Conservation (phyloP, 495 filamentous ascomycete species). For the Apodospora peruviana region DNA sequence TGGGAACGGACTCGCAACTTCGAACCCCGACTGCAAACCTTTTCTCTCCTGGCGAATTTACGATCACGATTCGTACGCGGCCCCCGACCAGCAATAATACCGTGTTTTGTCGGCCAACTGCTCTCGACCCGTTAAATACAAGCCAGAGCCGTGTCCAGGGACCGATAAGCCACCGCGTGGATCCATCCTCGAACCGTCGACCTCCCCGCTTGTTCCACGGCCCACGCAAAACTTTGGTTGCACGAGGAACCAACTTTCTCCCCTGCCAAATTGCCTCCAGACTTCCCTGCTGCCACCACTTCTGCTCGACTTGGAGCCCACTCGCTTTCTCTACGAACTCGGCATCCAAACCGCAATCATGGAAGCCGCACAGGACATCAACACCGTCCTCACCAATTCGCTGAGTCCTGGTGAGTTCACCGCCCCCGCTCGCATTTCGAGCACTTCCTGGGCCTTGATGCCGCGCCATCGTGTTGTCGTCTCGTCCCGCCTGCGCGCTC, state of each 20-base stretch:
- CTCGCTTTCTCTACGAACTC: slow-evolving; percentile 7
- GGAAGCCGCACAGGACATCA: slow-evolving; percentile 48
- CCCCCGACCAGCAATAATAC: too few species aligned
- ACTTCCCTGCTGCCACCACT: slow-evolving; percentile 16
- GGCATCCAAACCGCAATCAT: slow-evolving; percentile 30
- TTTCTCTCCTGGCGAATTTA: too few species aligned
- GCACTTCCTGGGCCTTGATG: not conserved
- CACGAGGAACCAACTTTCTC: slow-evolving; percentile 22
- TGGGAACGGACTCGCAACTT: not conserved
- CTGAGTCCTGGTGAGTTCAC: slow-evolving; percentile 72
- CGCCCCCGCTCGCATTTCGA: slow-evolving; percentile 1
- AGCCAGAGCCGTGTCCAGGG: slow-evolving; percentile 7
- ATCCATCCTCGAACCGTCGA: slow-evolving; percentile 18
- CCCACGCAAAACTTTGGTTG: slow-evolving; percentile 34
- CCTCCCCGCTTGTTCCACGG: slow-evolving; percentile 31
- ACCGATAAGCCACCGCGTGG: slow-evolving; percentile 18
- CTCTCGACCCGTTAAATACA: too few species aligned
- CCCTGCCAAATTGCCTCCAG: slow-evolving; percentile 20
- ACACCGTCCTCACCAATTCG: slow-evolving; percentile 78
- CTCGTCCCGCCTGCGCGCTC: slow-evolving; percentile 7
- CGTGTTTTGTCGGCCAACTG: too few species aligned
- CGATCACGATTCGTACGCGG: too few species aligned
- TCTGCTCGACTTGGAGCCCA: slow-evolving; percentile 13
- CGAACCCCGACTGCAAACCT: not conserved
- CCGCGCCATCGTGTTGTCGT: not conserved